phyloP scores from a whole-genome alignment of 106 monocot genomes.

The Gastrodia elata region DNA sequence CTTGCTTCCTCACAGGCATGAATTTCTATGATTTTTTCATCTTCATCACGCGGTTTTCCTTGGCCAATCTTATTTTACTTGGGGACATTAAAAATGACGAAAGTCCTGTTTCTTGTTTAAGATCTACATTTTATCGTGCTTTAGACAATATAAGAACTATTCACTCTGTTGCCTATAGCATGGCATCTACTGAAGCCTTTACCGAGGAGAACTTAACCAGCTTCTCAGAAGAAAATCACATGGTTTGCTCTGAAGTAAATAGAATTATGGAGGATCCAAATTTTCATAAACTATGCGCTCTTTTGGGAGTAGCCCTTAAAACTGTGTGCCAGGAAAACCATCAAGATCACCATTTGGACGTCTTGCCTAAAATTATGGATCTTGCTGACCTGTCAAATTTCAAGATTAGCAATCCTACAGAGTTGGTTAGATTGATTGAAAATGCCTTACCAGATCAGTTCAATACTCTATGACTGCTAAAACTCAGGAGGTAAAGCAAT shows the following conservation, averaged over 20 bases:
- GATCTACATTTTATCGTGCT: slow-evolving; percentile 20
- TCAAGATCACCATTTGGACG: slow-evolving; percentile 2
- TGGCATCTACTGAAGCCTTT: slow-evolving; percentile 70
- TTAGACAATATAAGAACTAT: slow-evolving; percentile 45
- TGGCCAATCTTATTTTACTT: slow-evolving; percentile 49
- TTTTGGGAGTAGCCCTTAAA: slow-evolving; percentile 27
- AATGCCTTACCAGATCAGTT: slow-evolving; percentile 15
- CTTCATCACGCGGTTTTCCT: slow-evolving; percentile 52
- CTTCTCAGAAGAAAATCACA: slow-evolving; percentile 27
- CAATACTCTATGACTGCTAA: neutral
- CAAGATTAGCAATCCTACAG: slow-evolving; percentile 27
- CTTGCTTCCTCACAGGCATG: slow-evolving; percentile 57
- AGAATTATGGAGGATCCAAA: slow-evolving; percentile 34
- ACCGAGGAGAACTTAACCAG: slow-evolving; percentile 32
- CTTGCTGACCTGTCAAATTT: slow-evolving; percentile 2
- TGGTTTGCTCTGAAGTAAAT: slow-evolving; percentile 21
- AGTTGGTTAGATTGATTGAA: slow-evolving; percentile 61
- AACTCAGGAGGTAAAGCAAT: neutral
- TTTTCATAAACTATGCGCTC: slow-evolving; percentile 35
- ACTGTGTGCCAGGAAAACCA: slow-evolving; percentile 10
- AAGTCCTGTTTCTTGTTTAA: neutral
- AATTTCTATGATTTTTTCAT: slow-evolving; percentile 86
- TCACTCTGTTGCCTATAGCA: slow-evolving; percentile 43
- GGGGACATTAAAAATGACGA: slow-evolving; percentile 21
- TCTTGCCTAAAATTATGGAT: slow-evolving; percentile 8